These are phyloP conservation scores for Pichia deserticola DNA, from an alignment of 805 yeast genomes.

Conservation along the genomic window DNA sequence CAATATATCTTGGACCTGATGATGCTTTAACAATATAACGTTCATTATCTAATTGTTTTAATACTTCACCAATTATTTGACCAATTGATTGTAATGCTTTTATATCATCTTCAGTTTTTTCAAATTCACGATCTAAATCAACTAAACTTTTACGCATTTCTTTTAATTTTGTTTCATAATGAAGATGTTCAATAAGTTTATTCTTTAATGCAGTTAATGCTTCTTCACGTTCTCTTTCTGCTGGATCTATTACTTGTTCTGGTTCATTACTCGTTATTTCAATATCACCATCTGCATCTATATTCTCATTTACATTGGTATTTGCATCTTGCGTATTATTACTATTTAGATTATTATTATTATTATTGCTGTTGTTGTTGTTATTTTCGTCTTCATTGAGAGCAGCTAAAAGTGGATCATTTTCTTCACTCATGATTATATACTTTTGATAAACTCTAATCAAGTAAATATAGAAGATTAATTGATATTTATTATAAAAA, in stretches of 20 bases:
- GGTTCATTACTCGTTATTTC: conserved; percentile 1
- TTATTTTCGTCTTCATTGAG: conserved; percentile 34
- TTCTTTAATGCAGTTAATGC: conserved; percentile 75
- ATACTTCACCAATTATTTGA: conserved; percentile 93
- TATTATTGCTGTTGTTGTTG: background rate
- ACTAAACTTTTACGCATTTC: conserved; percentile 76
- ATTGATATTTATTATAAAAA: too few relatives aligned
- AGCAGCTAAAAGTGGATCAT: conserved; percentile 73
- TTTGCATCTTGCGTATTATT: background rate
- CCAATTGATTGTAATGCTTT: conserved; percentile 96
- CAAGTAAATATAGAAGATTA: too few relatives aligned
- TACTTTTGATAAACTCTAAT: too few relatives aligned
- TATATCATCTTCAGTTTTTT: conserved; percentile 93
- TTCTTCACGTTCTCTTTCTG: conserved; percentile 43
- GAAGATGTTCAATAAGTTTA: conserved; percentile 85
- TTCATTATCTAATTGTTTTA: conserved; percentile 92
- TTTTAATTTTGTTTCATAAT: conserved; percentile 88
- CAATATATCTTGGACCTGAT: conserved; percentile 95
- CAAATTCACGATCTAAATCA: conserved; percentile 74
- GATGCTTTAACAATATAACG: conserved; percentile 94
- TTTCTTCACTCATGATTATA: conserved; percentile 36
- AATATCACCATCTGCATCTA: conserved; percentile 9
- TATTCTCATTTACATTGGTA: conserved; percentile 1
- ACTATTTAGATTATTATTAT: background rate
- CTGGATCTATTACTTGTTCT: conserved; percentile 8